Conservation (phyloP, 257 asterid species). For the Plantago elongata region DNA sequence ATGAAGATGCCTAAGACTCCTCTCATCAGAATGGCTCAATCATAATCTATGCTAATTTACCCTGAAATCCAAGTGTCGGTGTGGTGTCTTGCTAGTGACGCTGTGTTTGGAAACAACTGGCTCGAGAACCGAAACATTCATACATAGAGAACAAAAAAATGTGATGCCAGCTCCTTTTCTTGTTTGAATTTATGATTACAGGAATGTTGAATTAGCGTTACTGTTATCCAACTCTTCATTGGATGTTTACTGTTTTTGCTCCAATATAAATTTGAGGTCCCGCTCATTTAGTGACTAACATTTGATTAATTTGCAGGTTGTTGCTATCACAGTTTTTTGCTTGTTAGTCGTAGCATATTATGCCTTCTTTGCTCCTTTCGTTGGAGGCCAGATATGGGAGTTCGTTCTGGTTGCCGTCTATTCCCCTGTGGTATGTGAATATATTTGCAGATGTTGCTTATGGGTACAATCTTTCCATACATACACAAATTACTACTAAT, state of each 20-base stretch:
- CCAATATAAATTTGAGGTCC: background rate
- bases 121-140: background rate
- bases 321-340: slow-evolving; percentile 89
- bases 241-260: slow-evolving; percentile 1
- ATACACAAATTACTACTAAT: background rate
- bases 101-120: background rate
- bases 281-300: slow-evolving; percentile 14
- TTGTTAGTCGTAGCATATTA: slow-evolving; percentile 85
- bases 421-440: slow-evolving; percentile 84
- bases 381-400: slow-evolving; percentile 88
- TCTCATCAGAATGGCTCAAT: background rate
- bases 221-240: background rate
- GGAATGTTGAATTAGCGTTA: no score
- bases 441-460: slow-evolving; percentile 15
- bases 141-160: no score
- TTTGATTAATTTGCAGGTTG: slow-evolving; percentile 50
- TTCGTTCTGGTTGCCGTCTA: slow-evolving; percentile 62
- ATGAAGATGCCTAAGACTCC: background rate
- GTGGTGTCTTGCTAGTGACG: background rate
- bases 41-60: no score
- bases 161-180: no score
- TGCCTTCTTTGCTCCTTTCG: slow-evolving; percentile 95
- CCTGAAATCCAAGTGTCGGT: background rate
- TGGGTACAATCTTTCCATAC: slow-evolving; percentile 4
- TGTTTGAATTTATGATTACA: no score